Evolutionary conservation across 495 filamentous ascomycete species (phyloP).

Genomic region (Lentithecium fluviatile): DNA sequence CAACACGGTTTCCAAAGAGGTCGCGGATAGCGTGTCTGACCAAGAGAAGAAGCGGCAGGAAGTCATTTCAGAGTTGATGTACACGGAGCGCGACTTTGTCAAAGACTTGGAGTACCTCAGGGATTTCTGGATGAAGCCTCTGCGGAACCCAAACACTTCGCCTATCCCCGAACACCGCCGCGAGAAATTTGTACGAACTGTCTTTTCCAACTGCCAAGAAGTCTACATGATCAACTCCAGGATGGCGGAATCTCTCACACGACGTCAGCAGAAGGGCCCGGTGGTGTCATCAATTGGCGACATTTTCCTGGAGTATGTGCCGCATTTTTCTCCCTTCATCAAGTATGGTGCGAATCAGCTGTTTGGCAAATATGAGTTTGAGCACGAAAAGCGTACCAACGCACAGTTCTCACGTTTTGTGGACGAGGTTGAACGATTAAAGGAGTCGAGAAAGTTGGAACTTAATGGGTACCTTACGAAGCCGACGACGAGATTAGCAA

Average conservation of each 20-base stretch:
- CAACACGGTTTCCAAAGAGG: slow-evolving; percentile 92
- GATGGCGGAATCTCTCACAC: slow-evolving; percentile 81
- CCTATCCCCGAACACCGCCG: slow-evolving; percentile 85
- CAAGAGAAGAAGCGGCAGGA: slow-evolving; percentile 97
- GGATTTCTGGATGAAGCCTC: slow-evolving; percentile 97
- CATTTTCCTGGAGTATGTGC: slow-evolving; percentile 89
- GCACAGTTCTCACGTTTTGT: slow-evolving; percentile 86
- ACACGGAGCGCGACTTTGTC: slow-evolving; percentile 98
- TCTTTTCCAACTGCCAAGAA: slow-evolving; percentile 95
- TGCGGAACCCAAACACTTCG: slow-evolving; percentile 70
- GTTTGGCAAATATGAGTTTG: slow-evolving; percentile 96
- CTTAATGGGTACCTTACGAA: slow-evolving; percentile 98
- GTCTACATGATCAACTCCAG: slow-evolving; percentile 86
- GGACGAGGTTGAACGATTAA: slow-evolving; percentile 92
- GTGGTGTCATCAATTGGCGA: slow-evolving; percentile 90
- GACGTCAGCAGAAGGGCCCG: slow-evolving; percentile 83
- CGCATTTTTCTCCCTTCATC: slow-evolving; percentile 93
- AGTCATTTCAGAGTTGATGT: slow-evolving; percentile 97
- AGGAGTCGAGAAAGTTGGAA: slow-evolving; percentile 95
- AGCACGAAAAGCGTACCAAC: slow-evolving; percentile 89
- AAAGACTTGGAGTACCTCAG: slow-evolving; percentile 97
- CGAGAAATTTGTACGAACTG: slow-evolving; percentile 87
- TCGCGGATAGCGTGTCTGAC: slow-evolving; percentile 84
- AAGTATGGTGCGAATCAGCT: slow-evolving; percentile 94
- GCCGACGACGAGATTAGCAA: slow-evolving; percentile 90